These are phyloP conservation scores for Dissoconium aciculare DNA, from an alignment of 2,329 filamentous ascomycete genomes.

Conservation along the genomic window DNA sequence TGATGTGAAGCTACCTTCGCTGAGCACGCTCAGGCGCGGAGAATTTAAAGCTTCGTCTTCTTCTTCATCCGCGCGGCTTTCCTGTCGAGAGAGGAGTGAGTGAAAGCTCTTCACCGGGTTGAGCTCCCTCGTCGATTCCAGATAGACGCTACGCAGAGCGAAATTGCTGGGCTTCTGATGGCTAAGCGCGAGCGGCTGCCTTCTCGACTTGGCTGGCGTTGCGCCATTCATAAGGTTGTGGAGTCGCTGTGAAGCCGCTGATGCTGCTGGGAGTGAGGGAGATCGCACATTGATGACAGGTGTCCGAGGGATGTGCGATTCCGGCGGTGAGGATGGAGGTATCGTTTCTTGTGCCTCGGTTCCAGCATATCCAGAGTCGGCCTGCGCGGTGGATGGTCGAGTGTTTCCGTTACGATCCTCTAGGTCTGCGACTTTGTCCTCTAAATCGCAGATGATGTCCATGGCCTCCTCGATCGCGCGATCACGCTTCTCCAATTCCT, in stretches of 20 bases:
- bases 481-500: constrained; percentile 52
- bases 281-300: constrained; percentile 4
- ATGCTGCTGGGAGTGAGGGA: constrained; percentile 8
- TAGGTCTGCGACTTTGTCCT: constrained; percentile 30
- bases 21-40: constrained; percentile 23
- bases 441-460: constrained; percentile 50
- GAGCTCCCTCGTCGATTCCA: constrained; percentile 18
- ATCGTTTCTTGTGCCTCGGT: constrained; percentile 21
- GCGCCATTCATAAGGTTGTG: constrained; percentile 11
- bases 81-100: constrained; percentile 21
- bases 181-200: constrained; percentile 20
- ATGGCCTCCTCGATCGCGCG: constrained; percentile 58
- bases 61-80: constrained; percentile 15
- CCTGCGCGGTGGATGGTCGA: constrained; percentile 21
- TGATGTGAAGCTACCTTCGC: constrained; percentile 26
- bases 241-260: constrained; percentile 15
- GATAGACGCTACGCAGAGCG: constrained; percentile 23
- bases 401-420: constrained; percentile 14
- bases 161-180: constrained; percentile 21
- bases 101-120: constrained; percentile 24
- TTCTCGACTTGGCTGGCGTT: constrained; percentile 15
- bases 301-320: constrained; percentile 5
- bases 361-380: constrained; percentile 24
- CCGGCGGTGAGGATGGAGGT: constrained; percentile 16
- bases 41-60: constrained; percentile 20